A percentile compares a stretch with the other conserved stretches of the same genome.
These are phyloP conservation scores for Cnidoscolus chayamansa DNA, from an alignment of 441 rosid genomes.

Conservation along the genomic window DNA sequence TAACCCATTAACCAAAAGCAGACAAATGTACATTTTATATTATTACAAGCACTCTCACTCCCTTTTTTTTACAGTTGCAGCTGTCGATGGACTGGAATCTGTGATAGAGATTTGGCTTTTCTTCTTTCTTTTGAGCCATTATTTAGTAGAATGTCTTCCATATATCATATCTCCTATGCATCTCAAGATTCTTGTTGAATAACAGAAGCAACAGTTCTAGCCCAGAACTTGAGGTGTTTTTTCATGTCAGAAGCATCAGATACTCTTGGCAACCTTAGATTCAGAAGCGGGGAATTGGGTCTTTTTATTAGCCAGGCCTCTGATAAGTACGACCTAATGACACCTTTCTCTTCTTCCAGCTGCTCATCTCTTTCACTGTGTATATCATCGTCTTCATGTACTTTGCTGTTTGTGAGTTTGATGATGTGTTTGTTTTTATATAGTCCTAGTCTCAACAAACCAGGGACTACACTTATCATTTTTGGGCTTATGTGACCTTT, in stretches of 20 bases:
- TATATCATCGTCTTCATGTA: background rate
- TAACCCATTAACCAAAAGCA: background rate
- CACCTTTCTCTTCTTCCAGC: slow-evolving; percentile 21
- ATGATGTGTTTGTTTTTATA: slow-evolving; percentile 10
- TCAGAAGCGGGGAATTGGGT: slow-evolving; percentile 49
- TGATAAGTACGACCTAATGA: slow-evolving; percentile 51
- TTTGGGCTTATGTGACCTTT: slow-evolving; percentile 34
- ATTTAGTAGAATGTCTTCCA: background rate
- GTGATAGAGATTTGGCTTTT: background rate
- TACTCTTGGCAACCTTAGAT: slow-evolving; percentile 35
- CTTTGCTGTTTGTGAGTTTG: background rate
- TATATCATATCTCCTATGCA: background rate
- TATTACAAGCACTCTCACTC: background rate
- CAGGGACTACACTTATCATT: slow-evolving; percentile 50
- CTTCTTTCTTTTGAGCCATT: too few relatives aligned
- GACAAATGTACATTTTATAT: background rate
- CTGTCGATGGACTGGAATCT: slow-evolving; percentile 14
- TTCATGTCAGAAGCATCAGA: slow-evolving; percentile 48
- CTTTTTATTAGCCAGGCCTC: slow-evolving; percentile 60
- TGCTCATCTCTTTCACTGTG: slow-evolving; percentile 9
- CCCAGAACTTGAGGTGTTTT: slow-evolving; percentile 55
- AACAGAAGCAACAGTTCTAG: slow-evolving; percentile 50
- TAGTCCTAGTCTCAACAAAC: slow-evolving; percentile 41
- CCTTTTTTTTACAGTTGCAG: slow-evolving; percentile 9
- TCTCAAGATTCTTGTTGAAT: slow-evolving; percentile 36